Conservation (phyloP, 129 eudicot genomes). For the Centaurea solstitialis region DNA sequence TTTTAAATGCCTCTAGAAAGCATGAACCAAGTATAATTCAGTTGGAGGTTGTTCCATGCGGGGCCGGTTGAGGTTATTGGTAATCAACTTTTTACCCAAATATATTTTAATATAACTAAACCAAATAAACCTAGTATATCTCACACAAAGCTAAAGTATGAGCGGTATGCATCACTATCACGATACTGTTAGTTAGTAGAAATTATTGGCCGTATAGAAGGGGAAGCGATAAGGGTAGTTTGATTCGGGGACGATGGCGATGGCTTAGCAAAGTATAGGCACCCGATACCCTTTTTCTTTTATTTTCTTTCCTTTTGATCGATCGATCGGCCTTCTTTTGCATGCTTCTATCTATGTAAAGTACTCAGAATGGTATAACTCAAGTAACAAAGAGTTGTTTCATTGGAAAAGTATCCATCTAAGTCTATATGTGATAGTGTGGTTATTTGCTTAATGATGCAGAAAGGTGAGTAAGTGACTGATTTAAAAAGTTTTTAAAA, state of each 20-base stretch:
- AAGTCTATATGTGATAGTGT: too few species aligned
- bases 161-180: neutral
- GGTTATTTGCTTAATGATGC: too few species aligned
- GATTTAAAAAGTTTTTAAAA: too few species aligned
- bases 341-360: slow-evolving; percentile 10
- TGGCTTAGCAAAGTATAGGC: neutral
- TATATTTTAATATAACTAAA: neutral
- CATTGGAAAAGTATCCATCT: neutral
- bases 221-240: neutral
- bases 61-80: too few species aligned
- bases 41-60: too few species aligned
- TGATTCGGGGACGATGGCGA: neutral
- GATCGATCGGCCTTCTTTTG: slow-evolving; percentile 28
- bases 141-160: neutral
- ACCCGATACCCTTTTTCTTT: slow-evolving; percentile 24
- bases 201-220: neutral
- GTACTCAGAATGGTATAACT: slow-evolving; percentile 27
- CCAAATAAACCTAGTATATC: neutral
- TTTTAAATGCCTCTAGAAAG: neutral
- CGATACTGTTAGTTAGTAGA: neutral
- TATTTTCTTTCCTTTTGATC: slow-evolving; percentile 9
- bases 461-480: too few species aligned
- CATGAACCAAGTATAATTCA: neutral
- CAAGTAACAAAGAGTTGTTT: slow-evolving; percentile 21
- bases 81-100: too few species aligned